phyloP scores from a whole-genome alignment of 2,329 filamentous ascomycete species.

The Arachnopeziza araneosa region DNA sequence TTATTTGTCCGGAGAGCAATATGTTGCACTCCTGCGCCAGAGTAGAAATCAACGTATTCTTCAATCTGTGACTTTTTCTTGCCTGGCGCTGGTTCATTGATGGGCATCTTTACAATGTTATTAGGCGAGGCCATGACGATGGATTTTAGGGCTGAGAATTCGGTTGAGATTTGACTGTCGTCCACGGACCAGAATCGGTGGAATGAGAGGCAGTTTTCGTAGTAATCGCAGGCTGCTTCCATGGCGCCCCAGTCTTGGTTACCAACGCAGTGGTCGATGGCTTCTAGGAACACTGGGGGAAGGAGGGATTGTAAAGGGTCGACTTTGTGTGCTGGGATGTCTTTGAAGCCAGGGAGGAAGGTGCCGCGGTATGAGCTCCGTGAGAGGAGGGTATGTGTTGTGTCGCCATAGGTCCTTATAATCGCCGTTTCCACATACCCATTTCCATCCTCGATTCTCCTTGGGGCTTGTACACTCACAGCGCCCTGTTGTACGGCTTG shows the following conservation, averaged over 20 bases:
- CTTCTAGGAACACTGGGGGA: slow-evolving; percentile 61
- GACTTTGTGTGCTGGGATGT: slow-evolving; percentile 37
- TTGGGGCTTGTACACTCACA: slow-evolving; percentile 56
- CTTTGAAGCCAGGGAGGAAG: slow-evolving; percentile 80
- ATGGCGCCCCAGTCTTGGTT: slow-evolving; percentile 97
- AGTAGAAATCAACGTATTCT: slow-evolving; percentile 87
- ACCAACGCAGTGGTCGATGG: slow-evolving; percentile 94
- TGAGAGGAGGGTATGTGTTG: slow-evolving; percentile 85
- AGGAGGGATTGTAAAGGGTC: slow-evolving; percentile 37
- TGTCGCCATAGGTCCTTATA: slow-evolving; percentile 90
- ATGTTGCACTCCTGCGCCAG: slow-evolving; percentile 86
- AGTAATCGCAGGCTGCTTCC: slow-evolving; percentile 59
- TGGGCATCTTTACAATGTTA: slow-evolving; percentile 92
- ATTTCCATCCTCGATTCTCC: slow-evolving; percentile 46
- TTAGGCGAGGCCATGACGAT: slow-evolving; percentile 87
- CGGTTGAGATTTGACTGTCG: slow-evolving; percentile 86
- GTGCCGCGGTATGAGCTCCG: slow-evolving; percentile 62
- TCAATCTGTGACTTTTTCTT: slow-evolving; percentile 94
- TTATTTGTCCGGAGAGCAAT: slow-evolving; percentile 79
- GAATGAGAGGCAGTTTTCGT: slow-evolving; percentile 85
- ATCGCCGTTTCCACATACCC: slow-evolving; percentile 70
- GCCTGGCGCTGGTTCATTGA: slow-evolving; percentile 89
- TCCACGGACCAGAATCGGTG: slow-evolving; percentile 98
- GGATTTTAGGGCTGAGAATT: slow-evolving; percentile 81
- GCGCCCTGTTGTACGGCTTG: slow-evolving; percentile 64